Percentiles rank a stretch among this genome's conserved stretches.
These are phyloP conservation scores for Cytospora mali DNA, from an alignment of 2,329 filamentous ascomycete species.

Conservation along the genomic window DNA sequence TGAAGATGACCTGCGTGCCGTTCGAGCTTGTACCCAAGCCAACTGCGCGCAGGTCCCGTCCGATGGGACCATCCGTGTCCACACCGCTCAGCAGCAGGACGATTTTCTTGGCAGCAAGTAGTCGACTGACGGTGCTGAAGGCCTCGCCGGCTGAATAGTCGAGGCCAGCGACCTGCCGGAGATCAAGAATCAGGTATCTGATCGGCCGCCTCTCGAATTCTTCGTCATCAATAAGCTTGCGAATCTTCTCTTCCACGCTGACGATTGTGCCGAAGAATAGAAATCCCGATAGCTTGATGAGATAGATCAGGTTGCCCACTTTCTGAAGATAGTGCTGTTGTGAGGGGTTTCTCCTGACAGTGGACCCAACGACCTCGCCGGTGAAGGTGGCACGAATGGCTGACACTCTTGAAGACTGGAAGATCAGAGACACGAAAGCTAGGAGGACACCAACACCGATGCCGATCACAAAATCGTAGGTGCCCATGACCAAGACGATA, in stretches of 20 bases:
- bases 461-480: slow-evolving; percentile 93
- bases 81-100: slow-evolving; percentile 83
- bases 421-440: slow-evolving; percentile 86
- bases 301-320: slow-evolving; percentile 83
- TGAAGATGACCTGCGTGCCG: slow-evolving; percentile 74
- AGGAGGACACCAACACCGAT: slow-evolving; percentile 90
- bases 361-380: slow-evolving; percentile 86
- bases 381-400: slow-evolving; percentile 90
- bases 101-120: slow-evolving; percentile 77
- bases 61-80: slow-evolving; percentile 73
- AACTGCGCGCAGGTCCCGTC: slow-evolving; percentile 78
- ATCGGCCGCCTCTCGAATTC: slow-evolving; percentile 78
- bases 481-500: slow-evolving; percentile 94
- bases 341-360: slow-evolving; percentile 85
- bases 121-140: slow-evolving; percentile 87
- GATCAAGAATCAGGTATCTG: slow-evolving; percentile 85
- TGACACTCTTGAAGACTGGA: slow-evolving; percentile 87
- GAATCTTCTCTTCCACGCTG: slow-evolving; percentile 86
- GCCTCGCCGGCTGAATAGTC: slow-evolving; percentile 97
- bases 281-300: slow-evolving; percentile 90
- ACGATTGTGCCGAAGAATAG: slow-evolving; percentile 99
- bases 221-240: slow-evolving; percentile 79
- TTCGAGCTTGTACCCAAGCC: slow-evolving; percentile 70
- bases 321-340: slow-evolving; percentile 85
- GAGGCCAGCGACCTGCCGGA: slow-evolving; percentile 85